phyloP scores from a whole-genome alignment of 2,329 filamentous ascomycete species.

The Chaetomiaceae sp. region DNA sequence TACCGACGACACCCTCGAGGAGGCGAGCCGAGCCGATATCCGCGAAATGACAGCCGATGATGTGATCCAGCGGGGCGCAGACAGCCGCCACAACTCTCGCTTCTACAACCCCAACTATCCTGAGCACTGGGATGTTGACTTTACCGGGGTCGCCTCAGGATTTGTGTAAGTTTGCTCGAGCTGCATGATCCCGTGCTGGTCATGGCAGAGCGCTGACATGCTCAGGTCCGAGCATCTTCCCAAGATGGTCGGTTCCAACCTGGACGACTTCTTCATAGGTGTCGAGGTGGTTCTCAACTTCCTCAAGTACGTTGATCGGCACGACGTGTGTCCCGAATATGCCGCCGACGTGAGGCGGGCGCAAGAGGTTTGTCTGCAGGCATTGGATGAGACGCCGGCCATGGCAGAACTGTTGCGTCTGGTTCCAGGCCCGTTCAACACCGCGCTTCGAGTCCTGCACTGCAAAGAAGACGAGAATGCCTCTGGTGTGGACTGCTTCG shows the following conservation, averaged over 20 bases:
- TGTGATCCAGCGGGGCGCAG: conserved; percentile 45
- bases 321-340: conserved; percentile 83
- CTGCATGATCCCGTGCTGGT: background rate
- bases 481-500: conserved; percentile 19
- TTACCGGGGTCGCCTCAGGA: conserved; percentile 66
- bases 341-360: conserved; percentile 60
- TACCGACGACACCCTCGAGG: conserved; percentile 40
- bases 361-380: conserved; percentile 58
- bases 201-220: conserved; percentile 1
- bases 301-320: conserved; percentile 76
- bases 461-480: conserved; percentile 33
- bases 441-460: conserved; percentile 64
- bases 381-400: conserved; percentile 59
- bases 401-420: conserved; percentile 43
- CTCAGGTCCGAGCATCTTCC: conserved; percentile 51
- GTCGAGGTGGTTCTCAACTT: conserved; percentile 75
- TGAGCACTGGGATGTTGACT: conserved; percentile 72
- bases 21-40: conserved; percentile 58
- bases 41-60: conserved; percentile 59
- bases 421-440: conserved; percentile 75
- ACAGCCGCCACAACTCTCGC: conserved; percentile 30
- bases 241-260: conserved; percentile 50
- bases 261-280: conserved; percentile 49
- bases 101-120: conserved; percentile 46
- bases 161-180: conserved; percentile 57